A percentile compares a stretch with the other conserved stretches of the same genome.
phyloP scores from a whole-genome alignment of 768 basidiomycete genomes.

The Hirschioporus abietinus region DNA sequence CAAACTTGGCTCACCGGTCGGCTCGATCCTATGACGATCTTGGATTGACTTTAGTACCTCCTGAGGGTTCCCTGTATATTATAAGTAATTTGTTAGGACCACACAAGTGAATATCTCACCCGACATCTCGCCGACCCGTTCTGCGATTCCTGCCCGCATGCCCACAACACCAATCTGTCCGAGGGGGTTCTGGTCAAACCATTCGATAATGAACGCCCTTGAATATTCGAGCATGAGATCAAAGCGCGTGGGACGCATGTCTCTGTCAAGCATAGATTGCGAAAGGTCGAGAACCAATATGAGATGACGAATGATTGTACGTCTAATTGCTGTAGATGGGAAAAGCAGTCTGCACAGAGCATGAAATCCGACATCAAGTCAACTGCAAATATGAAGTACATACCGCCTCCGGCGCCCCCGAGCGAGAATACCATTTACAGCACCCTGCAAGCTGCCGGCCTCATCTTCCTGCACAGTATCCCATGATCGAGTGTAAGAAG shows the following conservation, averaged over 20 bases:
- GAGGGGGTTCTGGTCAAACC: conserved; percentile 99
- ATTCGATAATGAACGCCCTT: conserved; percentile 87
- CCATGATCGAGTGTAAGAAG: conserved; percentile 91
- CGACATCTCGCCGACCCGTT: conserved; percentile 88
- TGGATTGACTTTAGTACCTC: conserved; percentile 86
- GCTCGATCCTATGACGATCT: conserved; percentile 85
- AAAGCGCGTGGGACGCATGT: conserved; percentile 92
- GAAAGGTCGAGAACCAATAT: conserved; percentile 91
- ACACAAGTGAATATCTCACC: conserved; percentile 42
- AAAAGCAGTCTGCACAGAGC: conserved; percentile 53
- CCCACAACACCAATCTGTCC: conserved; percentile 95
- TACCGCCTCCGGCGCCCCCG: conserved; percentile 80
- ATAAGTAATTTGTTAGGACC: conserved; percentile 9
- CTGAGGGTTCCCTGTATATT: conserved; percentile 78
- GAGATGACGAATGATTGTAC: conserved; percentile 95
- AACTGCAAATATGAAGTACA: conserved; percentile 16
- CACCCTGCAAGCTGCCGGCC: conserved; percentile 80
- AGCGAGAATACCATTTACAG: conserved; percentile 87
- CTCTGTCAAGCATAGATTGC: conserved; percentile 87
- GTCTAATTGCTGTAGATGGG: conserved; percentile 81
- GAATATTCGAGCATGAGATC: conserved; percentile 88
- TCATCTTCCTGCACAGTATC: conserved; percentile 97
- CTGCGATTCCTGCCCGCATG: conserved; percentile 87
- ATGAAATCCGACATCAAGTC: conserved; percentile 11
- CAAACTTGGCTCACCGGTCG: conserved; percentile 87